Evolutionary conservation across 805 yeast species (phyloP), one percentile per base, ranked within the genome.

Genomic region (Nakazawaea siamensis): DNA sequence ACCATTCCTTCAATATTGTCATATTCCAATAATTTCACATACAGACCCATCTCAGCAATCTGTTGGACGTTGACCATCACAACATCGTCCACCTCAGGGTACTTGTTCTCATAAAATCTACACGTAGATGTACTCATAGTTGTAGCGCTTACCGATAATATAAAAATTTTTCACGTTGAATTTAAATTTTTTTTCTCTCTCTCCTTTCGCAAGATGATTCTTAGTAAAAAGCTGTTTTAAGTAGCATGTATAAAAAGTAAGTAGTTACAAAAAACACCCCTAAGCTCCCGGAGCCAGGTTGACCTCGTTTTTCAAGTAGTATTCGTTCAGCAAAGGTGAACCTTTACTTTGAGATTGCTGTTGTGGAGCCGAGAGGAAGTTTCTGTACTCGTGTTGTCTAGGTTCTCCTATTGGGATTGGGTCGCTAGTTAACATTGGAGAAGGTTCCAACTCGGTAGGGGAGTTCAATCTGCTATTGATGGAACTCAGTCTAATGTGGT

Each of bases 1-100:
- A 92, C 95, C 98, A 92, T 92, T 54, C 98, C 98, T 64, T 92
- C 98, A 55, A 92, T 90, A 59, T 90, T 92, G 64, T 92, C 97
- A 57, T 92, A 92, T 64, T 92, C 98, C 45, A 92, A 72, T 46
- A 92, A 71, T 61, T 87, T 90, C 45, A 92, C 95, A 60, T 92
- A 92, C 11, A 98, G 98, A 41, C 98, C 98, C 98, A 92, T 92
- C 62, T 92, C 98, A 48, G 97, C 98, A 50, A 92, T 92, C 59
- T 84, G 94, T 61, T 84, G 94, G 48, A 92, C 98, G 62, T 92
- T 92, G 56, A 92, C 98, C 94, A 92, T 90, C 45, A 92, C 97
- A 49, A 92, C 94, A 60, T 92, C 98, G 50, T 92, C 98, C 53
- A 92, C 95, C 64, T 92, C 98, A 41, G 98, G 98, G 68, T 79